A percentile compares a stretch with the other conserved stretches of the same genome.
Conservation (phyloP, 805 yeast species). For the Candida schatavii region DNA sequence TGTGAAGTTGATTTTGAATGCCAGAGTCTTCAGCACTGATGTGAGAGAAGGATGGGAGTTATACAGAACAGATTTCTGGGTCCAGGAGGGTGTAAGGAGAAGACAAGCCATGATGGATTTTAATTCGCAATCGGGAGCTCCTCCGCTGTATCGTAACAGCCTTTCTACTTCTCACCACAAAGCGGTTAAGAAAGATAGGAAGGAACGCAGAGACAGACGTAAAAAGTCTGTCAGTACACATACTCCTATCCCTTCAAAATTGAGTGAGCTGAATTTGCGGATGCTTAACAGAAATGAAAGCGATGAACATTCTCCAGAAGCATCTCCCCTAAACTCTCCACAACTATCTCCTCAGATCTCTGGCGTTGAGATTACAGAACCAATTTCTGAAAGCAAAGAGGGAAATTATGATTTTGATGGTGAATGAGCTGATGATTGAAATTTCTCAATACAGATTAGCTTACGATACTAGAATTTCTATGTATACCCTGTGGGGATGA, state of each 20-base stretch:
- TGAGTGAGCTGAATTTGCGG: constrained; percentile 19
- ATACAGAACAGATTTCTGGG: constrained; percentile 92
- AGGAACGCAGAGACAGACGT: constrained; percentile 40
- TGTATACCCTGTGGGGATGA: too few species aligned
- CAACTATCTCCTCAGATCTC: not conserved
- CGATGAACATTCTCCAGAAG: not conserved
- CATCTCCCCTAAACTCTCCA: not conserved
- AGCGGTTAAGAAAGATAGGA: constrained; percentile 33
- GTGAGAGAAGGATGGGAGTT: constrained; percentile 93
- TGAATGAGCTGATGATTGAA: too few species aligned
- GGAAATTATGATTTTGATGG: too few species aligned
- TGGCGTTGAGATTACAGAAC: too few species aligned
- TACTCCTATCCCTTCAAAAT: constrained; percentile 11
- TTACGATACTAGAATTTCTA: too few species aligned
- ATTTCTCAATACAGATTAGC: too few species aligned
- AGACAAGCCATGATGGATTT: constrained; percentile 35
- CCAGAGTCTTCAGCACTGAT: constrained; percentile 78
- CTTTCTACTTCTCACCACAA: constrained; percentile 15
- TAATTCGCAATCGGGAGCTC: constrained; percentile 5
- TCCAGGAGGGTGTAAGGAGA: constrained; percentile 70
- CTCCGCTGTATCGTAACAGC: constrained; percentile 11
- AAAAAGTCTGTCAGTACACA: constrained; percentile 17
- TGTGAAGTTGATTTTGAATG: constrained; percentile 76
- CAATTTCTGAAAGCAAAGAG: too few species aligned
- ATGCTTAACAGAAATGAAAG: constrained; percentile 8